These are phyloP conservation scores for Tolypocladium nubicola DNA, from an alignment of 2,329 filamentous ascomycete genomes.

Conservation along the genomic window DNA sequence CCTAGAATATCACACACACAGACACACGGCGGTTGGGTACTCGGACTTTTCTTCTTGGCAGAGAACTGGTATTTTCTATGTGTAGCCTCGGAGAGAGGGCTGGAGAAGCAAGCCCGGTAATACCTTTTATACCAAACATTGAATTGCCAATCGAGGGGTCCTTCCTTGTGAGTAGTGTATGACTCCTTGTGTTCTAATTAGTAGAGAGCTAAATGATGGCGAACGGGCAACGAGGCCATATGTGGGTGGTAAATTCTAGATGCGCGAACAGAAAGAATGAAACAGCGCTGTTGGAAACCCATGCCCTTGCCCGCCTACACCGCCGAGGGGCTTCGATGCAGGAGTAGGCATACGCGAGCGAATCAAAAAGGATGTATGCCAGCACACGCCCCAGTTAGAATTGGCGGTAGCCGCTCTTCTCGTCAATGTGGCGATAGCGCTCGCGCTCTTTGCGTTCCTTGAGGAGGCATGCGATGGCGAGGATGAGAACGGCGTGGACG, in stretches of 20 bases:
- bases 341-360: neutral
- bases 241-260: neutral
- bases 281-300: neutral
- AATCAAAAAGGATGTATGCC: neutral
- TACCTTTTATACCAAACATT: neutral
- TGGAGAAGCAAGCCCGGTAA: neutral
- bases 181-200: neutral
- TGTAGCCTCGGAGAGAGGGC: neutral
- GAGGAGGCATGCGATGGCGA: slow-evolving; percentile 63
- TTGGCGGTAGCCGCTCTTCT: slow-evolving; percentile 52
- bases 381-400: neutral
- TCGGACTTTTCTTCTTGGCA: neutral
- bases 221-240: neutral
- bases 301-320: neutral
- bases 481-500: slow-evolving; percentile 55
- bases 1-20: neutral
- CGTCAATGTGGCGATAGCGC: slow-evolving; percentile 69
- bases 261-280: neutral
- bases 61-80: neutral
- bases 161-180: neutral
- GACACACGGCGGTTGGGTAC: neutral
- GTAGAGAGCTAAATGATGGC: neutral
- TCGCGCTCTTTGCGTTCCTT: slow-evolving; percentile 74
- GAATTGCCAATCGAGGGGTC: neutral
- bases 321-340: neutral